These are phyloP conservation scores for Cladosporium sp. DNA, from an alignment of 2,329 filamentous ascomycete genomes.

Conservation along the genomic window DNA sequence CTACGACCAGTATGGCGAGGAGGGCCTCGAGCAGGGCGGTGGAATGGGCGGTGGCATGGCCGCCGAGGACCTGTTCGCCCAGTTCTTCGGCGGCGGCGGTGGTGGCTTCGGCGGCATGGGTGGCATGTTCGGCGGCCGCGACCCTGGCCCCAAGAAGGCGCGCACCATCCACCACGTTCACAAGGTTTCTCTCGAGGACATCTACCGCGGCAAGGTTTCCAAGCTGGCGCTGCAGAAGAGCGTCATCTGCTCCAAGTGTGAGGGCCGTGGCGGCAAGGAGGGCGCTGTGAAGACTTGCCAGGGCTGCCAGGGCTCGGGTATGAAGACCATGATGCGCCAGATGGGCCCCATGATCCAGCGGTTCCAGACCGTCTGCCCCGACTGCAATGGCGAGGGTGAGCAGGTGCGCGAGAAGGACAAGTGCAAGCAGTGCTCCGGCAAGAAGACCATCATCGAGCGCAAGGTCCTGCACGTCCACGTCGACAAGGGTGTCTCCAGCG, in stretches of 20 bases:
- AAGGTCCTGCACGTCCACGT: conserved; percentile 98
- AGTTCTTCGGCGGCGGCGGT: conserved; percentile 84
- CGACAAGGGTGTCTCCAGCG: conserved; percentile 85
- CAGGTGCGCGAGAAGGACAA: conserved; percentile 94
- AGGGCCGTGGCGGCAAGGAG: conserved; percentile 92
- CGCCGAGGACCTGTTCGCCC: conserved; percentile 90
- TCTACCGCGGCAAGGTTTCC: conserved; percentile 95
- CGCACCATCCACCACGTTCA: conserved; percentile 97
- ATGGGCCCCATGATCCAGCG: conserved; percentile 99
- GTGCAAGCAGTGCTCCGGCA: conserved; percentile 92
- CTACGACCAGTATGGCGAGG: conserved; percentile 97
- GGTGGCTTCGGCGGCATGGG: conserved; percentile 71
- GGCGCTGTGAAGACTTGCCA: conserved; percentile 91
- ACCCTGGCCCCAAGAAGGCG: conserved; percentile 80
- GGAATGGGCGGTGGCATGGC: conserved; percentile 74
- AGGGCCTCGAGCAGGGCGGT: conserved; percentile 81
- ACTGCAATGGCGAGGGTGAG: conserved; percentile 96
- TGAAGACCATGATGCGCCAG: conserved; percentile 99
- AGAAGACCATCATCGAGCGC: conserved; percentile 96
- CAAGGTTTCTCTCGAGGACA: conserved; percentile 95
- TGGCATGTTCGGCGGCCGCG: conserved; percentile 62
- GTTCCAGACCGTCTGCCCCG: conserved; percentile 97
- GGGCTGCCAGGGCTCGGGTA: conserved; percentile 87
- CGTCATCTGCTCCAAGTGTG: conserved; percentile 91
- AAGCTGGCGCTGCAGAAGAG: conserved; percentile 97